These are phyloP conservation scores for Trichoderma orchidacearum DNA, from an alignment of 495 filamentous ascomycete genomes.

Conservation along the genomic window DNA sequence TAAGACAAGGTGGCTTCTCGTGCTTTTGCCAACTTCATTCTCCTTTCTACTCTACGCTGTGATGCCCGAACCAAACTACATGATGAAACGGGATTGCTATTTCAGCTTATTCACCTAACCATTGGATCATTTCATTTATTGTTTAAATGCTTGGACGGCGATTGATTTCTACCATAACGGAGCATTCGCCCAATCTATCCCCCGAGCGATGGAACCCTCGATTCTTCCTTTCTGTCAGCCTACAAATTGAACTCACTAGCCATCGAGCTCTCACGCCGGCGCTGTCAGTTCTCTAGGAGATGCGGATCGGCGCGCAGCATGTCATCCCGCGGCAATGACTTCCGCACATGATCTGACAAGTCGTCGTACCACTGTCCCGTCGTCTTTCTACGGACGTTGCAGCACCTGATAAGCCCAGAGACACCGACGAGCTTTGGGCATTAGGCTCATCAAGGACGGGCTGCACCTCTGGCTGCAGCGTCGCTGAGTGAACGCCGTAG, in stretches of 20 bases:
- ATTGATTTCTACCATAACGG: too few species aligned
- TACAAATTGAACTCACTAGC: neutral
- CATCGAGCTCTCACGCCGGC: neutral
- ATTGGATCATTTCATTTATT: too few species aligned
- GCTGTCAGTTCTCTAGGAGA: neutral
- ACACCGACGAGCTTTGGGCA: neutral
- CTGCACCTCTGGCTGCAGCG: constrained; percentile 69
- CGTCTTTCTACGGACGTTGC: neutral
- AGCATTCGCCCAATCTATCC: too few species aligned
- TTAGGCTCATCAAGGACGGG: neutral
- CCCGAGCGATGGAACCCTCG: too few species aligned
- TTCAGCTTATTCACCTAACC: too few species aligned
- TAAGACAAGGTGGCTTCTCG: too few species aligned
- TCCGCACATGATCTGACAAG: neutral
- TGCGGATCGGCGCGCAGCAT: neutral
- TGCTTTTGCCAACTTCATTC: too few species aligned
- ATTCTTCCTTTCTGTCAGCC: too few species aligned
- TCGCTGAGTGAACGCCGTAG: constrained; percentile 85
- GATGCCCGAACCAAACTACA: too few species aligned
- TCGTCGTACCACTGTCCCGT: neutral
- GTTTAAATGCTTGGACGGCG: too few species aligned
- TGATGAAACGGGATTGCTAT: too few species aligned
- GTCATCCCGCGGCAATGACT: neutral
- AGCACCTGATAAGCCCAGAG: neutral
- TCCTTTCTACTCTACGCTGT: too few species aligned